Evolutionary conservation across 139 green algal species (phyloP), one percentile per base, ranked within the genome.

Genomic region (Picochlorum sp.): DNA sequence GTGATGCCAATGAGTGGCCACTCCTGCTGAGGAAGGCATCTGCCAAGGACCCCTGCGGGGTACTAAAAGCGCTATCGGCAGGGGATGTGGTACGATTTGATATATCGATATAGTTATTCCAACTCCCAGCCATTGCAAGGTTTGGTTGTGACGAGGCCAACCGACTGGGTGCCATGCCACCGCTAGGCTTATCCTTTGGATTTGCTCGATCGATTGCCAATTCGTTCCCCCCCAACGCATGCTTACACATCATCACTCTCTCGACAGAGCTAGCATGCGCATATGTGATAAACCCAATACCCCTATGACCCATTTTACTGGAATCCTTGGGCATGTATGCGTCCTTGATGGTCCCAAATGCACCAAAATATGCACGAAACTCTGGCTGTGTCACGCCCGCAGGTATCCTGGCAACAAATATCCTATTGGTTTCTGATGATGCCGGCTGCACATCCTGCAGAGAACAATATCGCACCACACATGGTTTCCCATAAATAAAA

Each of bases 241-340:
- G 77, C 13, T 60, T 51, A 15, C 14, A 41, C 6, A 60, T 38
- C 66, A 70, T 68, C 9, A 80, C 66, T 44, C 79, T 76, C 65
- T 90, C 88, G 28, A 89, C 83, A 3, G 81, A 82, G 38, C 90
- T 81, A 3, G 82, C 64, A 6, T 67, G 80, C 16, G 79, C 76
- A 37, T 89, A 95, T 1, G 88, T 94, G 18, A 95, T 84, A 62
- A 95, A 95, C 0, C 88, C 88, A 50, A 95, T 95, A 66, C 88
- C 88, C 18, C 88, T 67, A 76, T 88, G 88, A 11, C 73, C 79
- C 60, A 85, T 73, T 69, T 89, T 90, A 52, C 71, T 76, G 41
- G 86, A 77, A 62, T 95, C 87, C 58, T 81, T 84, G 3, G 88
- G 88, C 84, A 95, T 93, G 82, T 95, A 95, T 8, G 85, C 88